These are phyloP conservation scores for Magnolia kwangsiensis DNA, from an alignment of 164 flowering plant species.

Conservation along the genomic window DNA sequence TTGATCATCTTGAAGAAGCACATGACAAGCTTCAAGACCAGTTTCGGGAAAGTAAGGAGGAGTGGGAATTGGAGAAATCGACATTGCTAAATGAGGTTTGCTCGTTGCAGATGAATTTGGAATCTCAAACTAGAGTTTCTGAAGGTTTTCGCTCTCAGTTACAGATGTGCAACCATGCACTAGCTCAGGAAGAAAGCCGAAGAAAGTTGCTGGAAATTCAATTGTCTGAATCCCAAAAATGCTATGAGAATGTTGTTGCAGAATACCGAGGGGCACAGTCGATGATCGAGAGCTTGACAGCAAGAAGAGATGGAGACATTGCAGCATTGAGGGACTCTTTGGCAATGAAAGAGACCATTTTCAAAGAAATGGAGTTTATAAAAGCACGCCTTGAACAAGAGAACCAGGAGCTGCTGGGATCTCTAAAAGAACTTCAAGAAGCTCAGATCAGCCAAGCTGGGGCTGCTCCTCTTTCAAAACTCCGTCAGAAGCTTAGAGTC, in stretches of 20 bases:
- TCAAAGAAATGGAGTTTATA: slow-evolving; percentile 49
- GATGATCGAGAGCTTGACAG: slow-evolving; percentile 31
- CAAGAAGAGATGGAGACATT: slow-evolving; percentile 43
- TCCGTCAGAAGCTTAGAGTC: slow-evolving; percentile 43
- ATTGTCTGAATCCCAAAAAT: slow-evolving; percentile 36
- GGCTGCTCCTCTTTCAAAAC: slow-evolving; percentile 33
- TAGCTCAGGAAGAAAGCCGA: slow-evolving; percentile 59
- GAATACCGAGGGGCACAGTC: slow-evolving; percentile 45
- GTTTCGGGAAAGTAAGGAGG: slow-evolving; percentile 33
- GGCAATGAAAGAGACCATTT: slow-evolving; percentile 36
- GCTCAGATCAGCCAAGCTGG: slow-evolving; percentile 45
- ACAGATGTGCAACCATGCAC: slow-evolving; percentile 57
- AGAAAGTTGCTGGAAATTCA: slow-evolving; percentile 49
- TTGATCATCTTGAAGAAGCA: slow-evolving; percentile 62
- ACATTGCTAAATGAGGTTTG: slow-evolving; percentile 39
- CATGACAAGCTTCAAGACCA: slow-evolving; percentile 38
- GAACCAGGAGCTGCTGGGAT: slow-evolving; percentile 41
- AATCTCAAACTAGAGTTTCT: slow-evolving; percentile 41
- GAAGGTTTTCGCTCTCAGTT: slow-evolving; percentile 39
- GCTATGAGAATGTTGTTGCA: slow-evolving; percentile 33
- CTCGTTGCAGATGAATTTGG: slow-evolving; percentile 36
- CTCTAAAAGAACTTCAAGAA: slow-evolving; percentile 60
- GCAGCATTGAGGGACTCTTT: slow-evolving; percentile 40
- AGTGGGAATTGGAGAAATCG: slow-evolving; percentile 54
- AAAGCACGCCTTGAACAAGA: slow-evolving; percentile 43